Percentiles rank a stretch among this genome's conserved stretches.
Conservation (phyloP, 148 eudicot species). For the Fagopyrum tataricum region DNA sequence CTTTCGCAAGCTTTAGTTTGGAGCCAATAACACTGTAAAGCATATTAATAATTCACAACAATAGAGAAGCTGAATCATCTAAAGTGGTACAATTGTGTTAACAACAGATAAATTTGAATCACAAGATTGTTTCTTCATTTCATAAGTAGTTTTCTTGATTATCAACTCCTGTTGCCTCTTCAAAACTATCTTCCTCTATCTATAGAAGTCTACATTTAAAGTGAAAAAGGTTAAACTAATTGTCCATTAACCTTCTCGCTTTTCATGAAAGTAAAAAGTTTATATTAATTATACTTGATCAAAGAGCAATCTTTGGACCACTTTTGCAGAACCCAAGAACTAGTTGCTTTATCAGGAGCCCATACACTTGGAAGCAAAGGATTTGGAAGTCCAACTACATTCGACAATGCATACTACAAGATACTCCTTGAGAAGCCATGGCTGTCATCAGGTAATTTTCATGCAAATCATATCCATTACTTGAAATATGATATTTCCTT, state of each 20-base stretch:
- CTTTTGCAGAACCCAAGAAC: slow-evolving; percentile 68
- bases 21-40: not conserved
- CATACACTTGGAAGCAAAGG: slow-evolving; percentile 95
- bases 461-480: too few relatives aligned
- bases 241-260: not conserved
- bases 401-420: slow-evolving; percentile 89
- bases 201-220: not conserved
- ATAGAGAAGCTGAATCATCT: not conserved
- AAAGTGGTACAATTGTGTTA: too few relatives aligned
- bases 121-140: not conserved
- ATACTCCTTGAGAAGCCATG: slow-evolving; percentile 82
- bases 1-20: not conserved
- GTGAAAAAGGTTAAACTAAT: not conserved
- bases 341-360: slow-evolving; percentile 89
- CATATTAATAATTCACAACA: not conserved
- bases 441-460: slow-evolving; percentile 59
- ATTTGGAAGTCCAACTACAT: slow-evolving; percentile 70
- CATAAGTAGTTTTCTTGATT: not conserved
- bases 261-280: not conserved
- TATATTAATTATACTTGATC: not conserved
- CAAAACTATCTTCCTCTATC: not conserved
- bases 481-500: not conserved
- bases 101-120: not conserved
- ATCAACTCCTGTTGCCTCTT: not conserved
- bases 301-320: not conserved